Evolutionary conservation across 208 protist genomes (phyloP).

Genomic region (Trypanosoma theileri): DNA sequence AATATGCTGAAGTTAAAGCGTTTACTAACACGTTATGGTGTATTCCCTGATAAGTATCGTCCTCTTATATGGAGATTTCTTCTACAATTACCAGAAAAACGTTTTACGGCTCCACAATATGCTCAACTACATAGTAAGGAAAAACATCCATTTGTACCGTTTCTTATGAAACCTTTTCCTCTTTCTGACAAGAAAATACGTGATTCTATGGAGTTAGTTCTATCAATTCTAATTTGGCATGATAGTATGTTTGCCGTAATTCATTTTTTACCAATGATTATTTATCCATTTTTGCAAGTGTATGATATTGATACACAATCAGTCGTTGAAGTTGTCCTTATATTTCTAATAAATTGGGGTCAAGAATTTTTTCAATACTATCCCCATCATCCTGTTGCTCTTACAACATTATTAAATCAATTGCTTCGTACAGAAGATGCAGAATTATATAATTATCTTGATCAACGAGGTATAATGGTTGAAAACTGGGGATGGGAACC

Average conservation of each 20-base stretch:
- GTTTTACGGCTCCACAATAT: constrained; percentile 61
- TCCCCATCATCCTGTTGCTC: constrained; percentile 53
- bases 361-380: constrained; percentile 80
- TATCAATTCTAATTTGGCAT: constrained; percentile 76
- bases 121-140: constrained; percentile 56
- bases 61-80: constrained; percentile 81
- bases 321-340: constrained; percentile 64
- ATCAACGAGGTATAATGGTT: constrained; percentile 40
- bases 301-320: constrained; percentile 65
- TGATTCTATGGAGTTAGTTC: constrained; percentile 42
- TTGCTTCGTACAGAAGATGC: constrained; percentile 47
- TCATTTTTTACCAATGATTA: constrained; percentile 69
- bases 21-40: constrained; percentile 61
- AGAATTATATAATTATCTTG: constrained; percentile 53
- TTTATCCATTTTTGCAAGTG: constrained; percentile 74
- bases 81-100: constrained; percentile 51
- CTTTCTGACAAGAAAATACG: constrained; percentile 34
- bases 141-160: constrained; percentile 46
- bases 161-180: constrained; percentile 67
- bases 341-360: constrained; percentile 83
- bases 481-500: constrained; percentile 78
- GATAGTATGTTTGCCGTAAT: constrained; percentile 65
- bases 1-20: constrained; percentile 70
- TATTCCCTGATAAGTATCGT: constrained; percentile 71
- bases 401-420: constrained; percentile 54